Conservation (phyloP, 2,329 filamentous ascomycete species). For the Diaporthe aspalathi region DNA sequence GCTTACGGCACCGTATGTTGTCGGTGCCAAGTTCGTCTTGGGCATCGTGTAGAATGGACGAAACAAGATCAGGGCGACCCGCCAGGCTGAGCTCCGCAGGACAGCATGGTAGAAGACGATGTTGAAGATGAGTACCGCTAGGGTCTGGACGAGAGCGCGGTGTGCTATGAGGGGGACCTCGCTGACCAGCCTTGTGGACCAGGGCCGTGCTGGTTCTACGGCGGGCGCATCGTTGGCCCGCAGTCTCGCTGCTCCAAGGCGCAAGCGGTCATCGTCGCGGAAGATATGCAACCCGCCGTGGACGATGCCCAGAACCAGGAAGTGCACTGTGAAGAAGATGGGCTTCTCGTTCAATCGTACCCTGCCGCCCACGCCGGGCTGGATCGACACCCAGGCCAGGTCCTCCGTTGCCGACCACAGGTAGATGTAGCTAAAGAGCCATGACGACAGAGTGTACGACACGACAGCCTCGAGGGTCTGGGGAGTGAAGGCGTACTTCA, state of each 20-base stretch:
- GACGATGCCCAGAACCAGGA: slow-evolving; percentile 74
- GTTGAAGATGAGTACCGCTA: slow-evolving; percentile 69
- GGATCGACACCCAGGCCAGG: slow-evolving; percentile 78
- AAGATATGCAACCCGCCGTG: slow-evolving; percentile 78
- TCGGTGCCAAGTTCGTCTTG: slow-evolving; percentile 73
- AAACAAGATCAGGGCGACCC: slow-evolving; percentile 75
- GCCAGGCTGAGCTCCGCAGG: slow-evolving; percentile 74
- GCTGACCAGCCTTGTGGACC: slow-evolving; percentile 51
- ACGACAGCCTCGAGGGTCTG: slow-evolving; percentile 76
- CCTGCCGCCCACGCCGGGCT: slow-evolving; percentile 76
- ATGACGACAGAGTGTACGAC: slow-evolving; percentile 83
- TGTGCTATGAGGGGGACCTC: slow-evolving; percentile 55
- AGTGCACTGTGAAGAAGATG: slow-evolving; percentile 80
- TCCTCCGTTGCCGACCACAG: slow-evolving; percentile 75
- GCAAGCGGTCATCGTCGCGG: slow-evolving; percentile 77
- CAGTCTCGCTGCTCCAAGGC: slow-evolving; percentile 54
- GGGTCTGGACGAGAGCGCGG: slow-evolving; percentile 53
- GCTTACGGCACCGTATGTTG: slow-evolving; percentile 53
- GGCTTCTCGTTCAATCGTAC: slow-evolving; percentile 86
- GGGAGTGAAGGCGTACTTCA: slow-evolving; percentile 65
- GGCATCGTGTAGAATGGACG: slow-evolving; percentile 81
- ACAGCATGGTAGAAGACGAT: slow-evolving; percentile 55
- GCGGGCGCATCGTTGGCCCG: slow-evolving; percentile 38
- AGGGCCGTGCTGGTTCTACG: slow-evolving; percentile 43
- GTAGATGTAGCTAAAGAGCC: slow-evolving; percentile 83